Evolutionary conservation across 345 rosid species (phyloP).

Genomic region (Rubroshorea leprosula): DNA sequence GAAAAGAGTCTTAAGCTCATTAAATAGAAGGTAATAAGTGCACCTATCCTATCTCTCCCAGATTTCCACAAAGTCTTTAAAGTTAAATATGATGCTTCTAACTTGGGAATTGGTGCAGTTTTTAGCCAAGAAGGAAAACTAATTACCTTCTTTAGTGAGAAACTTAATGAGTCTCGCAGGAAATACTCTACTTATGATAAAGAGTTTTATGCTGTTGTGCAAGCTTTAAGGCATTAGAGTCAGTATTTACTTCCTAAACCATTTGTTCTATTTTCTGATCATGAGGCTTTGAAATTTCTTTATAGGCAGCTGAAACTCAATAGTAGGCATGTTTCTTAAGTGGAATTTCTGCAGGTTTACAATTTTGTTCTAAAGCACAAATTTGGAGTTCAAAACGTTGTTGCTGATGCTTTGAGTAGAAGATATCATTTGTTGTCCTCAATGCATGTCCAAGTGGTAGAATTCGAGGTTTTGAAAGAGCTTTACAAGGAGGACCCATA

Average conservation of each 20-base stretch:
- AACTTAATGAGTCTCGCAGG: not conserved
- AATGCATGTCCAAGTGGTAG: too few relatives aligned
- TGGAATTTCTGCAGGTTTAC: not conserved
- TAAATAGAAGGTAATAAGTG: not conserved
- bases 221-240: not conserved
- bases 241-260: not conserved
- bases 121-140: too few relatives aligned
- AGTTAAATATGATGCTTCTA: not conserved
- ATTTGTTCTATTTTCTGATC: not conserved
- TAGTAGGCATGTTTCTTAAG: not conserved
- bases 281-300: not conserved
- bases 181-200: too few relatives aligned
- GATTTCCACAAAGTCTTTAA: not conserved
- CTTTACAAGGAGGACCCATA: too few relatives aligned
- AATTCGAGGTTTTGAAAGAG: too few relatives aligned
- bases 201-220: not conserved
- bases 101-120: too few relatives aligned
- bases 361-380: not conserved
- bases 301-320: not conserved
- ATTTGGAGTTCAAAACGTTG: too few relatives aligned
- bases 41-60: not conserved
- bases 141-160: too few relatives aligned
- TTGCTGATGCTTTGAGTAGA: too few relatives aligned
- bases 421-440: too few relatives aligned
- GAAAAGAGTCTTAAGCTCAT: not conserved